Evolutionary conservation across 306 rosid species (phyloP).

Genomic region (Ormosia semicastrata): DNA sequence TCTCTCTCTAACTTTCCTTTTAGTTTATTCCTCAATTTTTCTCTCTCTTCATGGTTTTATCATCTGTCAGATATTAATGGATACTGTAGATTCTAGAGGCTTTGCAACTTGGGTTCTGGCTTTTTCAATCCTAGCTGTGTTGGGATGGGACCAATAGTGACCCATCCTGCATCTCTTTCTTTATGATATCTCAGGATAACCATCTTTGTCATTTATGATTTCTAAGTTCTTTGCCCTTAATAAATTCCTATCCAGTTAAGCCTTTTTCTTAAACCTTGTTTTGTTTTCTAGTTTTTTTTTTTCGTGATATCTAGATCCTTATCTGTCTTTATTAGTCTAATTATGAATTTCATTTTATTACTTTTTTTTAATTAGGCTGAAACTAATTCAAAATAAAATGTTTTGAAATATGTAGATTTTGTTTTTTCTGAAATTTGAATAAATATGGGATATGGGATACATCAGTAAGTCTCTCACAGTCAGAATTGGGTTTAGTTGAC

Average conservation of each 20-base stretch:
- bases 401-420: background rate
- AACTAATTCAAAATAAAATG: background rate
- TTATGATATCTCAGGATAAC: conserved; percentile 48
- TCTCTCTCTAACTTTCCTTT: conserved; percentile 12
- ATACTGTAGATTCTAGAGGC: conserved; percentile 45
- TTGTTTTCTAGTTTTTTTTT: background rate
- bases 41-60: conserved; percentile 33
- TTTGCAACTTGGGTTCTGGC: conserved; percentile 61
- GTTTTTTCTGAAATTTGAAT: background rate
- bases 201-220: conserved; percentile 62
- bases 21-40: background rate
- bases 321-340: background rate
- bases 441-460: background rate
- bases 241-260: conserved; percentile 27
- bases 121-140: conserved; percentile 68
- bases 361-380: background rate
- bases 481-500: conserved; percentile 36
- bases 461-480: background rate
- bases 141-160: conserved; percentile 76
- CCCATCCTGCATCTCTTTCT: conserved; percentile 47
- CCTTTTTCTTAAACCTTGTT: conserved; percentile 10
- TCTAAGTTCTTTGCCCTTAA: conserved; percentile 40
- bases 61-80: conserved; percentile 59
- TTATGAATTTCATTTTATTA: background rate
- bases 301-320: background rate